Evolutionary conservation across 192 early-diverging fungal species (phyloP).

Genomic region (Umbelopsis ramanniana): DNA sequence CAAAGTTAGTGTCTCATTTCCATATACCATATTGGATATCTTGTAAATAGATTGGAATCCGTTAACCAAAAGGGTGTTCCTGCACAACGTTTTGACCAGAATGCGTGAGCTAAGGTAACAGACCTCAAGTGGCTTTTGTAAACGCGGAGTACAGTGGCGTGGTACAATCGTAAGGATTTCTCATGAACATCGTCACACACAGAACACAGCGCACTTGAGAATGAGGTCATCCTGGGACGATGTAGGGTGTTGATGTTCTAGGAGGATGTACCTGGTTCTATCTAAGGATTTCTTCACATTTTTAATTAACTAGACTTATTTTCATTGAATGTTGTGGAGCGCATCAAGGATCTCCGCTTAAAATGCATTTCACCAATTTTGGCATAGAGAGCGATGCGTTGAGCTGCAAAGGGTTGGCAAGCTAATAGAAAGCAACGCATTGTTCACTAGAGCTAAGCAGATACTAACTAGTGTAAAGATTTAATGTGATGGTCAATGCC

Average conservation of each 20-base stretch:
- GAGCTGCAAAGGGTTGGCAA: too few relatives aligned
- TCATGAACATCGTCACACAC: conserved; percentile 13
- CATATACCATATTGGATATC: too few relatives aligned
- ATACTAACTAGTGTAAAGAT: neutral
- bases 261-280: too few relatives aligned
- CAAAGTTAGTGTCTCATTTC: too few relatives aligned
- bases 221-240: neutral
- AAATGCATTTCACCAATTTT: conserved; percentile 2
- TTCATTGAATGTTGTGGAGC: neutral
- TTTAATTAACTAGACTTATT: too few relatives aligned
- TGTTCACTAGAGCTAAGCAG: conserved; percentile 1
- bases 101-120: neutral
- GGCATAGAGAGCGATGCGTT: neutral
- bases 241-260: too few relatives aligned
- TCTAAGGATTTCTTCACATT: too few relatives aligned
- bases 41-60: too few relatives aligned
- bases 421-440: neutral
- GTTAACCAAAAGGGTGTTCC: neutral
- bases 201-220: neutral
- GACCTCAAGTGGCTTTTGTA: neutral
- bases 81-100: neutral
- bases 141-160: neutral
- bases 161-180: conserved; percentile 9
- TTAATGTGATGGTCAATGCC: neutral
- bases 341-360: neutral